Evolutionary conservation across 148 eudicot genomes (phyloP).

Genomic region (Rhododendron henanense): DNA sequence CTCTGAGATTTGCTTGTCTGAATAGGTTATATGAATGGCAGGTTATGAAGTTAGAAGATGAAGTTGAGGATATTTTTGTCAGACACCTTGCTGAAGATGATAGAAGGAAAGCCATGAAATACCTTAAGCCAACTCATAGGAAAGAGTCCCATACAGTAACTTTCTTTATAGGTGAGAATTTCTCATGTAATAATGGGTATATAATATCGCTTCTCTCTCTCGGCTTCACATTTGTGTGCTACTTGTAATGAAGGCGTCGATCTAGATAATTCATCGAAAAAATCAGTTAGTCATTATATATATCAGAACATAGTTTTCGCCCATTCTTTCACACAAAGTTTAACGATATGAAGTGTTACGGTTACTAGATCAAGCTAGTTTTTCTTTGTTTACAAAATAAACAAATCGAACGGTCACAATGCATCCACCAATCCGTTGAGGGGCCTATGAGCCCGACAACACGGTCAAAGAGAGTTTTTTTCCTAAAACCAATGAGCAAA

Average conservation of each 20-base stretch:
- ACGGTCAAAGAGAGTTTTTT: background rate
- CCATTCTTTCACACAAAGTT: background rate
- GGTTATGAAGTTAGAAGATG: slow-evolving; percentile 73
- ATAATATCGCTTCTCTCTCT: background rate
- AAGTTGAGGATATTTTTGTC: slow-evolving; percentile 73
- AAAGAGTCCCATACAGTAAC: slow-evolving; percentile 88
- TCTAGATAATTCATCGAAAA: background rate
- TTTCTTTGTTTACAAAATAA: slow-evolving; percentile 2
- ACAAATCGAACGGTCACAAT: slow-evolving; percentile 1
- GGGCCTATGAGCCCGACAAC: background rate
- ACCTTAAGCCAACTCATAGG: slow-evolving; percentile 80
- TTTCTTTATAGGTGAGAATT: slow-evolving; percentile 81
- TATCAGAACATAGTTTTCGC: no score
- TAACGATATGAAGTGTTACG: background rate
- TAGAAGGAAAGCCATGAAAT: slow-evolving; percentile 84
- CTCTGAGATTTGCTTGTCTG: slow-evolving; percentile 47
- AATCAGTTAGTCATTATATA: background rate
- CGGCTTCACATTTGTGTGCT: background rate
- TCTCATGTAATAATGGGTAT: background rate
- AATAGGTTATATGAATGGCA: slow-evolving; percentile 18
- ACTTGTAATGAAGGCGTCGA: background rate
- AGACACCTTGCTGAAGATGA: slow-evolving; percentile 78
- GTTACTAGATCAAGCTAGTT: background rate
- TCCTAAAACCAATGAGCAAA: slow-evolving; percentile 10
- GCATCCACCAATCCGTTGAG: background rate